These are phyloP conservation scores for Botrytis sinoallii DNA, from an alignment of 2,329 filamentous ascomycete species.

Conservation along the genomic window DNA sequence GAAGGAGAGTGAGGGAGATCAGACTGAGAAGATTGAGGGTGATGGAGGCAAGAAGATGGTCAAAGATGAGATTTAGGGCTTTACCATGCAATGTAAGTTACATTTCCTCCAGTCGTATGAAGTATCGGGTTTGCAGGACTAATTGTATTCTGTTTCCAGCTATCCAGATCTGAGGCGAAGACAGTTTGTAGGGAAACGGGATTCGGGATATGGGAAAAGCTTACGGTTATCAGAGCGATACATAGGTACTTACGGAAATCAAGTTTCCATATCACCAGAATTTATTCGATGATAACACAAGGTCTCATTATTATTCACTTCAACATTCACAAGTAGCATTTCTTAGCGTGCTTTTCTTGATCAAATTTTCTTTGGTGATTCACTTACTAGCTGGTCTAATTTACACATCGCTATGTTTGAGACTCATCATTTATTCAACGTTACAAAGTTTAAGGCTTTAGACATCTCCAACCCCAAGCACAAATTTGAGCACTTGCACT, in stretches of 20 bases:
- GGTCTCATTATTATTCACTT: neutral
- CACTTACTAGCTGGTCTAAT: neutral
- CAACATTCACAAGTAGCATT: too few species aligned
- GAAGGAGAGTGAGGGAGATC: neutral
- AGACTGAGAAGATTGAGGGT: neutral
- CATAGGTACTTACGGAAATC: too few species aligned
- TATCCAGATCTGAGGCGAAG: neutral
- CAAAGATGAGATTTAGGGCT: neutral
- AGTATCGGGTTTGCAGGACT: neutral
- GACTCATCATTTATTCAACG: too few species aligned
- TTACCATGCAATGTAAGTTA: neutral
- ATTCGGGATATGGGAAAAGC: neutral
- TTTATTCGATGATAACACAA: too few species aligned
- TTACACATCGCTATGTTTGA: too few species aligned
- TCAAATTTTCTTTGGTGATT: neutral
- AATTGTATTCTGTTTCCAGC: neutral
- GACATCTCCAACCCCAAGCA: neutral
- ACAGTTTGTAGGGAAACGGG: neutral
- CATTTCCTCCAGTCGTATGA: accelerated
- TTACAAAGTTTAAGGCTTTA: too few species aligned
- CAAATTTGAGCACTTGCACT: neutral
- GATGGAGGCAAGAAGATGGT: neutral
- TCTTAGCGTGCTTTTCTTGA: neutral
- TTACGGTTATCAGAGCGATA: neutral
- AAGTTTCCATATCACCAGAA: neutral